phyloP scores from a whole-genome alignment of 768 basidiomycete species.

The Leucocoprinus sp. region DNA sequence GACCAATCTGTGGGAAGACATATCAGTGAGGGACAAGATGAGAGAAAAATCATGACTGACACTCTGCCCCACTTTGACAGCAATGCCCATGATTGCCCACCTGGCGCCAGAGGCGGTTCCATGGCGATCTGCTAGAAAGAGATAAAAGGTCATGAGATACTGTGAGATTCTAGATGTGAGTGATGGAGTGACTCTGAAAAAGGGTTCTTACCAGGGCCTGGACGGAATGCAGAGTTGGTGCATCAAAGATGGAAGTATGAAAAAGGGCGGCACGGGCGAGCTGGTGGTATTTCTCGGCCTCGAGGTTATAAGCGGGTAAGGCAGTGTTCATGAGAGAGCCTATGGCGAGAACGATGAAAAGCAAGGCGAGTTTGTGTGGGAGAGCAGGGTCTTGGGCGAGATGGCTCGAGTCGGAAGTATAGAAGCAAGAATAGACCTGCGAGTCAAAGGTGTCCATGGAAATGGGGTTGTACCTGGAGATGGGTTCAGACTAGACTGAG shows the following conservation, averaged over 20 bases:
- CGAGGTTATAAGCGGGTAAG: slow-evolving; percentile 50
- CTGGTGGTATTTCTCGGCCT: slow-evolving; percentile 66
- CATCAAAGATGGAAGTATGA: slow-evolving; percentile 55
- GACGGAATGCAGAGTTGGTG: slow-evolving; percentile 59
- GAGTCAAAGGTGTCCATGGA: slow-evolving; percentile 50
- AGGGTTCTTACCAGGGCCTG: slow-evolving; percentile 49
- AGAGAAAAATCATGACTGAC: slow-evolving; percentile 32
- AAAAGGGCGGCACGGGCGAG: slow-evolving; percentile 59
- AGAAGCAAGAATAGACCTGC: slow-evolving; percentile 53
- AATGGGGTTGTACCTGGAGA: slow-evolving; percentile 58
- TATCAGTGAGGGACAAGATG: slow-evolving; percentile 13
- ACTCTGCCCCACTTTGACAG: slow-evolving; percentile 63
- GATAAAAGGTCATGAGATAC: slow-evolving; percentile 66
- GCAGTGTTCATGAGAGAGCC: slow-evolving; percentile 54
- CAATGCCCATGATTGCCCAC: slow-evolving; percentile 63
- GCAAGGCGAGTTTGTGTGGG: slow-evolving; percentile 53
- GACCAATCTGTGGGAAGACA: slow-evolving; percentile 45
- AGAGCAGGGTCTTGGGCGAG: slow-evolving; percentile 42
- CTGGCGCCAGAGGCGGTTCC: slow-evolving; percentile 56
- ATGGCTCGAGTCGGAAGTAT: slow-evolving; percentile 34
- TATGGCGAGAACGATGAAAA: slow-evolving; percentile 63
- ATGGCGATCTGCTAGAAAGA: slow-evolving; percentile 62
- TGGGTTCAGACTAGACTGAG: not conserved
- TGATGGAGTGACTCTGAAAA: slow-evolving; percentile 4
- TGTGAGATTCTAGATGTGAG: slow-evolving; percentile 18